Evolutionary conservation across 176 grass and related monocot species (phyloP).

Genomic region (Triticum monococcum): DNA sequence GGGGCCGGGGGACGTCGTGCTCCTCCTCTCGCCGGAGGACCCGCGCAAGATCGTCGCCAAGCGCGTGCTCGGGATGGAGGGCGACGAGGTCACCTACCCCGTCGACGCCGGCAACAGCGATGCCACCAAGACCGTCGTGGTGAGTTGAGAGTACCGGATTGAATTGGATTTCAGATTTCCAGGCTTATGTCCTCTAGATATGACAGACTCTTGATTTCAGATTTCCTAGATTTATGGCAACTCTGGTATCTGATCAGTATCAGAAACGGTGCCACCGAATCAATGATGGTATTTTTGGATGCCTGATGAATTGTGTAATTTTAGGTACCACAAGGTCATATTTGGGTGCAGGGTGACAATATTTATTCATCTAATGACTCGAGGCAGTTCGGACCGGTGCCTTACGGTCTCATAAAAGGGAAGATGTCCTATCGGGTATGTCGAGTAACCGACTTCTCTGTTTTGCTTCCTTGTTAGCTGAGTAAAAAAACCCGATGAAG

Average conservation of each 20-base stretch:
- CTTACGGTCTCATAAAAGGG: constrained; percentile 74
- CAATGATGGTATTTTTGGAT: neutral
- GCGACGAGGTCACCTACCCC: constrained; percentile 64
- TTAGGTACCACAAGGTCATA: constrained; percentile 78
- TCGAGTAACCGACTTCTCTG: neutral
- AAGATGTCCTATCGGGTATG: constrained; percentile 65
- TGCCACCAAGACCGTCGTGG: constrained; percentile 59
- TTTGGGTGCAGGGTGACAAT: constrained; percentile 96
- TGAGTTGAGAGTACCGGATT: neutral
- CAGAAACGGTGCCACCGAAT: neutral
- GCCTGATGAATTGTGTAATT: constrained; percentile 9
- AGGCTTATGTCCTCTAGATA: too few species aligned
- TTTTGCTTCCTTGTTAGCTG: neutral
- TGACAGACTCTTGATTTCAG: too few species aligned
- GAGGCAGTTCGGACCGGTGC: constrained; percentile 70
- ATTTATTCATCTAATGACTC: constrained; percentile 68
- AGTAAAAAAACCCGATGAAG: neutral
- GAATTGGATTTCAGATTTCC: too few species aligned
- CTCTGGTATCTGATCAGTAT: neutral
- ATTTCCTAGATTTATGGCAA: too few species aligned
- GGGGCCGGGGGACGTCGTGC: constrained; percentile 59
- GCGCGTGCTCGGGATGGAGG: constrained; percentile 62
- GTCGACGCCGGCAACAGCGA: constrained; percentile 48
- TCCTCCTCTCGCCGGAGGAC: constrained; percentile 70
- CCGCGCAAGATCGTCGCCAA: constrained; percentile 63